Conservation (phyloP, 1,139 yeast genomes). For the Kodamaea anthophila region DNA sequence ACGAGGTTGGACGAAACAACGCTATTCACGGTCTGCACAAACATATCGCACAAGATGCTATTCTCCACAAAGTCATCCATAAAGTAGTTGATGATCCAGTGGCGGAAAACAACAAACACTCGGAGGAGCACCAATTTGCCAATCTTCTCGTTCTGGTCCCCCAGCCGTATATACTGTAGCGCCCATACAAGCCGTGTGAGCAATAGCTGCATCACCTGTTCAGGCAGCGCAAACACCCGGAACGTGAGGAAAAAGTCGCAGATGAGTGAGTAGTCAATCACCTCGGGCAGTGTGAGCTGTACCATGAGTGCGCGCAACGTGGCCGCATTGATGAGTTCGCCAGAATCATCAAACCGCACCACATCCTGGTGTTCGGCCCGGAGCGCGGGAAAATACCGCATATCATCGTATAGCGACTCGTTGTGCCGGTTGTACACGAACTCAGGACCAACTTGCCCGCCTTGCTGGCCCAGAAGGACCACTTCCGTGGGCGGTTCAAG, state of each 20-base stretch:
- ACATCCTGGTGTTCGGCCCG: constrained; percentile 17
- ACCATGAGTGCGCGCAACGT: constrained; percentile 54
- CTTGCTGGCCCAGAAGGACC: no score
- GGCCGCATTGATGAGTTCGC: constrained; percentile 35
- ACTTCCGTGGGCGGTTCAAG: no score
- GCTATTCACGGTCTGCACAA: constrained; percentile 46
- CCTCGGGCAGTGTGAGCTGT: constrained; percentile 71
- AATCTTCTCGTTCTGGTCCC: constrained; percentile 32
- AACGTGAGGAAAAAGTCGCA: constrained; percentile 85
- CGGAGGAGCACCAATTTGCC: constrained; percentile 74
- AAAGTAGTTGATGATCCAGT: constrained; percentile 80
- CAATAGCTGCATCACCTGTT: constrained; percentile 54
- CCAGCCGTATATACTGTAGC: constrained; percentile 39
- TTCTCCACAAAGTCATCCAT: constrained; percentile 59
- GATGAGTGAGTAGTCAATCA: constrained; percentile 69
- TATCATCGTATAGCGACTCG: constrained; percentile 39
- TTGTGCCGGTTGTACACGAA: constrained; percentile 33
- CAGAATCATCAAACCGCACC: constrained; percentile 32
- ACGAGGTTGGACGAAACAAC: constrained; percentile 29
- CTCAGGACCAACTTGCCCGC: constrained; percentile 18
- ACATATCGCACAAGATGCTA: constrained; percentile 38
- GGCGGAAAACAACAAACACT: constrained; percentile 81
- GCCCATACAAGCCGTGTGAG: constrained; percentile 72
- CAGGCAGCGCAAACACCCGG: constrained; percentile 59
- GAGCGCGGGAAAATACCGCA: constrained; percentile 29